Base-by-base conservation (phyloP, 1,139 yeast species). In the Zygosaccharomyces pseudobailii region DNA sequence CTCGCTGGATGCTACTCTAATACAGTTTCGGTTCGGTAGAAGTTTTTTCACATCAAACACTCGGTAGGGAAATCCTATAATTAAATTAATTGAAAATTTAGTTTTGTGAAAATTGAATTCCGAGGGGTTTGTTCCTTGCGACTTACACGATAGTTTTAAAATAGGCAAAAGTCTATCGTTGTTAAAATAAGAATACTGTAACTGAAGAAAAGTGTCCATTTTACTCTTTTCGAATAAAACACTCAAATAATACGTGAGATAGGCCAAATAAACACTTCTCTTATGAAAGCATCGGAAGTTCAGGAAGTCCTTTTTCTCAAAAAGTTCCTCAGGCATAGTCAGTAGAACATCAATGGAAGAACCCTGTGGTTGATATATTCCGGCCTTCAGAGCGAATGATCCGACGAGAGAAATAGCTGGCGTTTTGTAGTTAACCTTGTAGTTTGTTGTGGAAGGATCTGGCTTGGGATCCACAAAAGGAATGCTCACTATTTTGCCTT, bases 391-490 rank as follows among this genome's bases (percentile, higher is more conserved):
- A 1, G 96, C 94, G 69, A 87, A 92, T 7, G 96, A 84, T 1
- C 98, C 97, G 7, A 87, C 84, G 41, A 92, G 75, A 19, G 90
- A 80, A 23, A 90, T 80, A 49, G 77, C 78, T 0, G 97, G 98
- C n/a, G 81, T 72, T 38, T 70, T 67, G 62, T 80, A 89, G 35
- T 80, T 75, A 59, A 90, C 84, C 51, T 78, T 79, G 67, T 87
- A 88, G 59, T 86, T 84, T 36, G 78, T 69, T 43, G 78, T 76
- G 36, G 76, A 71, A 4, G 55, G 41, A 9, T 78, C 69, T 34
- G 96, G 95, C 61, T 84, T 85, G 10, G 96, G 96, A 62, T 88
- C 96, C 7, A 94, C 88, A 67, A 86, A 90, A 34, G 97, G 97
- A 32, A 89, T 80, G 1, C 79, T 71, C 6, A 84, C 75, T 47